Evolutionary conservation across 129 eudicot species (phyloP).

Genomic region (Arctium minus): DNA sequence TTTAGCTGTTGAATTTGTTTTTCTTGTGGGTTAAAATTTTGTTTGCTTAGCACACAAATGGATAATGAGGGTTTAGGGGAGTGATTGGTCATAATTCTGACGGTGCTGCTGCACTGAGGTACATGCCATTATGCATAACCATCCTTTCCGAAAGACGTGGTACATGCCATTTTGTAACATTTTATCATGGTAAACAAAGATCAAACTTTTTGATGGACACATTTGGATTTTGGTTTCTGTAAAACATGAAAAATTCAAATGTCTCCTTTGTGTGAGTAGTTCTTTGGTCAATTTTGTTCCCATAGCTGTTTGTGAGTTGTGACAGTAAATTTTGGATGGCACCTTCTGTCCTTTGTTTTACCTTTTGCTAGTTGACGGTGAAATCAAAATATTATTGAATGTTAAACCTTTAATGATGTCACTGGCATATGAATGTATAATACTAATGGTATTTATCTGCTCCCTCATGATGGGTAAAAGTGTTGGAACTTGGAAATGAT

Average conservation of each 20-base stretch:
- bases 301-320: background rate
- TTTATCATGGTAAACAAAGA: background rate
- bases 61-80: background rate
- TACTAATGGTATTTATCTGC: no score
- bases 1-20: background rate
- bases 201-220: background rate
- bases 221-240: background rate
- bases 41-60: background rate
- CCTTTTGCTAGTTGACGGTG: background rate
- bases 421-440: background rate
- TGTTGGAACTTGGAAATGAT: background rate
- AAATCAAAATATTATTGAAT: background rate
- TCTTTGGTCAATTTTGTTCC: background rate
- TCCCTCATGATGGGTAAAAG: background rate
- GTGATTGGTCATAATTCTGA: background rate
- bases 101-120: background rate
- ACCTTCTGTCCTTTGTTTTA: background rate
- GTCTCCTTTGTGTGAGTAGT: background rate
- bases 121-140: background rate
- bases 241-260: background rate
- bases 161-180: background rate
- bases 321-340: background rate
- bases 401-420: background rate
- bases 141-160: background rate
- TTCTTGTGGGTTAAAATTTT: background rate